Evolutionary conservation across 2,329 filamentous ascomycete genomes (phyloP).

Genomic region (Cercospora canescens): DNA sequence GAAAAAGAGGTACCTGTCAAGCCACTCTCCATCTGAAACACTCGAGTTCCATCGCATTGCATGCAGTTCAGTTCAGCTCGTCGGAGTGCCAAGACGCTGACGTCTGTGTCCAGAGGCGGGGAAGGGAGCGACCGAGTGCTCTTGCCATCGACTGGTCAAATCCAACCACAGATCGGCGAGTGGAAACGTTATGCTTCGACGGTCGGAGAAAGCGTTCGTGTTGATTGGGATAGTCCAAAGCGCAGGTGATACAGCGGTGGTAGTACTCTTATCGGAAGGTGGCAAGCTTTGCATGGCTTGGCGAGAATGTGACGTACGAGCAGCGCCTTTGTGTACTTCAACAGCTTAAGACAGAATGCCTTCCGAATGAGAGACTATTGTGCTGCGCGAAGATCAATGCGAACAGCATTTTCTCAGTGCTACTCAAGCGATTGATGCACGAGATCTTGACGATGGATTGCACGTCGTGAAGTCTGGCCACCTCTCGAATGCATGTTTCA

Average conservation of each 20-base stretch:
- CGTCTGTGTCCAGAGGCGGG: background rate
- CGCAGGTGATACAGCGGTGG: background rate
- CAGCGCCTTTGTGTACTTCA: background rate
- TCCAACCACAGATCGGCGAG: background rate
- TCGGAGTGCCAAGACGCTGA: background rate
- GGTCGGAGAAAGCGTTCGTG: background rate
- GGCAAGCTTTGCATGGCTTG: background rate
- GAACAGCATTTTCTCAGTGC: background rate
- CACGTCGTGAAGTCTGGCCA: background rate
- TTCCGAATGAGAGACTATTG: background rate
- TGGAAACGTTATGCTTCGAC: background rate
- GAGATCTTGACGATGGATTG: background rate
- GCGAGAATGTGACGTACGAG: background rate
- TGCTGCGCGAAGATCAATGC: background rate
- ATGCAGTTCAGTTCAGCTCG: background rate
- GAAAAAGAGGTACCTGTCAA: background rate
- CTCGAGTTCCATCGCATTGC: background rate
- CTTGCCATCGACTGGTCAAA: background rate
- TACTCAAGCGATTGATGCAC: background rate
- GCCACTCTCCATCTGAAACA: background rate
- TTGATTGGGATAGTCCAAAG: background rate
- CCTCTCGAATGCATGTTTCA: background rate
- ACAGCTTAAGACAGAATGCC: background rate
- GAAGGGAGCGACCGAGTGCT: background rate
- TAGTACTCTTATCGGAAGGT: slow-evolving; percentile 1